A percentile compares a stretch with the other conserved stretches of the same genome.
These are phyloP conservation scores for Malassezia dermatis DNA, from an alignment of 1,284 basidiomycete species.

Conservation along the genomic window DNA sequence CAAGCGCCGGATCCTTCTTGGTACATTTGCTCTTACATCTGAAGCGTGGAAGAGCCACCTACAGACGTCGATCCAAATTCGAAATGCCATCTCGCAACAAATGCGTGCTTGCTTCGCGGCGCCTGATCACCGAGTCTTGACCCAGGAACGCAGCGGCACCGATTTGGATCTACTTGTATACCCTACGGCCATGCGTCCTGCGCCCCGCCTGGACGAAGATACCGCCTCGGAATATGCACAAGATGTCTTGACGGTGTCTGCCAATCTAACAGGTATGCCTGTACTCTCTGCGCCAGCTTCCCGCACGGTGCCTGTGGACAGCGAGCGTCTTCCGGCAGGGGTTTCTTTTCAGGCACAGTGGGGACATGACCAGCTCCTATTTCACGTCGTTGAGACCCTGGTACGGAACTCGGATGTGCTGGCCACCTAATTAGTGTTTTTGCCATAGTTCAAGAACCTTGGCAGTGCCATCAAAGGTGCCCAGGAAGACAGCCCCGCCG, in stretches of 20 bases:
- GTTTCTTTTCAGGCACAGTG: slow-evolving; percentile 77
- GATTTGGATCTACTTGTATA: slow-evolving; percentile 71
- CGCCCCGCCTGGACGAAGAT: slow-evolving; percentile 24
- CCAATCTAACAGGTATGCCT: slow-evolving; percentile 77
- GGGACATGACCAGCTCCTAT: slow-evolving; percentile 65
- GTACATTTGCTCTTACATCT: slow-evolving; percentile 80
- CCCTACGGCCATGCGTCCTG: slow-evolving; percentile 50
- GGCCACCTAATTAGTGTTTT: background rate
- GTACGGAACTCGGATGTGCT: slow-evolving; percentile 30
- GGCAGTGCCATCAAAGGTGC: slow-evolving; percentile 63
- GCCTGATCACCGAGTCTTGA: slow-evolving; percentile 52
- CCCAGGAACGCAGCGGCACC: slow-evolving; percentile 11
- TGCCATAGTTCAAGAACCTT: slow-evolving; percentile 19
- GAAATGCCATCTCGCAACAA: slow-evolving; percentile 62
- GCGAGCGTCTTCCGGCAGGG: slow-evolving; percentile 65
- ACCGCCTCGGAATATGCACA: slow-evolving; percentile 59
- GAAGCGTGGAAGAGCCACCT: slow-evolving; percentile 95
- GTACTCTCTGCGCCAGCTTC: slow-evolving; percentile 63
- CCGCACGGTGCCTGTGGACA: slow-evolving; percentile 24
- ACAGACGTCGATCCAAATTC: slow-evolving; percentile 74
- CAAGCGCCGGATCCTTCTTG: slow-evolving; percentile 74
- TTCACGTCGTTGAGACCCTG: slow-evolving; percentile 55
- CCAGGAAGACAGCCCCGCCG: slow-evolving; percentile 91
- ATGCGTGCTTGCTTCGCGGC: slow-evolving; percentile 53
- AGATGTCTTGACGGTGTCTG: slow-evolving; percentile 83